These are phyloP conservation scores for Coprinopsis cinerea DNA, from an alignment of 768 basidiomycete genomes.

Conservation along the genomic window DNA sequence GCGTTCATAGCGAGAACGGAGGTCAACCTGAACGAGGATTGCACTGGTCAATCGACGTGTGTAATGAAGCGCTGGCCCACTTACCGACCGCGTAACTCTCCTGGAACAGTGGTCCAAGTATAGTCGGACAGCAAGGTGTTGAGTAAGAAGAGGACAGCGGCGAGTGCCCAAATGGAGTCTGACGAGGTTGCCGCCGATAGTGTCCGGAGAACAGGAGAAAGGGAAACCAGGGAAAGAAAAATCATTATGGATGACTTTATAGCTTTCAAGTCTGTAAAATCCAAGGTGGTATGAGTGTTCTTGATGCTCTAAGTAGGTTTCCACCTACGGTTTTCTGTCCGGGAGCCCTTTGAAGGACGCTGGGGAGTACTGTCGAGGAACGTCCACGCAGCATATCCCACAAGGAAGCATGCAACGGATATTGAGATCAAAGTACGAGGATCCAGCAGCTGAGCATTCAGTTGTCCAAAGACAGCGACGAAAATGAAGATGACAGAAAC, in stretches of 20 bases:
- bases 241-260: constrained; percentile 82
- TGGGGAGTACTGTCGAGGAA: constrained; percentile 2
- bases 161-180: constrained; percentile 85
- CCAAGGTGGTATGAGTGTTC: constrained; percentile 1
- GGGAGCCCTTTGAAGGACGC: background rate
- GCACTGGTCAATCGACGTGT: no score
- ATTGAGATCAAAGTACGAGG: constrained; percentile 64
- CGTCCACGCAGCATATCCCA: constrained; percentile 59
- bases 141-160: constrained; percentile 77
- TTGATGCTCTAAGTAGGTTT: no score
- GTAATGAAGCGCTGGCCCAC: constrained; percentile 11
- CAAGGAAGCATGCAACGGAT: constrained; percentile 52
- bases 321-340: no score
- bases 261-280: constrained; percentile 68
- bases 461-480: constrained; percentile 70
- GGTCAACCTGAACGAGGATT: background rate
- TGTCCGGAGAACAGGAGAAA: constrained; percentile 88
- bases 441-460: constrained; percentile 60
- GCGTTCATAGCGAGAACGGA: constrained; percentile 81
- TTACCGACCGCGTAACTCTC: constrained; percentile 56
- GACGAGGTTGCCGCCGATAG: constrained; percentile 93
- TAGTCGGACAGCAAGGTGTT: constrained; percentile 86
- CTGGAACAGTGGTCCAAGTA: constrained; percentile 39
- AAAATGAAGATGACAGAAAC: constrained; percentile 74
- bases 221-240: constrained; percentile 81